phyloP scores from a whole-genome alignment of 352 stramenopile genomes.

The Blastocystis sp. region DNA sequence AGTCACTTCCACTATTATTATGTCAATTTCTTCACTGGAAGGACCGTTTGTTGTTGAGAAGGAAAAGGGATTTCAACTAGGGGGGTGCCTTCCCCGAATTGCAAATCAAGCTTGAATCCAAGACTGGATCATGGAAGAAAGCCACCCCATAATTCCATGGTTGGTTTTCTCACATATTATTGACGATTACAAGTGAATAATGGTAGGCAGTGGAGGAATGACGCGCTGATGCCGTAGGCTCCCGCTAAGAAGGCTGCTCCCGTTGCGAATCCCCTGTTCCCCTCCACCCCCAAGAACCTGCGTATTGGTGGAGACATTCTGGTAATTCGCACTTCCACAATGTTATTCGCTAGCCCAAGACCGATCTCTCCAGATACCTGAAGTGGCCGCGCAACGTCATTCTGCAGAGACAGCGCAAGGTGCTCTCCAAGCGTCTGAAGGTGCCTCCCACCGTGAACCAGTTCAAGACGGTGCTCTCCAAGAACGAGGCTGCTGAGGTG shows the following conservation, averaged over 20 bases:
- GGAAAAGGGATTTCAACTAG: constrained; percentile 26
- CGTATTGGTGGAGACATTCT: constrained; percentile 49
- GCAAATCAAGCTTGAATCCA: not conserved
- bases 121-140: not conserved
- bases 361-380: constrained; percentile 95
- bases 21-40: not conserved
- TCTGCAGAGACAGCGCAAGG: constrained; percentile 94
- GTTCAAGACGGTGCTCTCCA: constrained; percentile 94
- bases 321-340: not conserved
- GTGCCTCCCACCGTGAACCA: constrained; percentile 96
- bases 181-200: not conserved
- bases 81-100: not conserved
- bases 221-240: constrained; percentile 20
- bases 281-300: constrained; percentile 43
- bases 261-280: constrained; percentile 48
- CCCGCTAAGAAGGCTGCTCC: constrained; percentile 54
- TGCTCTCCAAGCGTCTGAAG: constrained; percentile 97
- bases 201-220: not conserved
- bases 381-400: constrained; percentile 96
- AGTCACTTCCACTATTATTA: not conserved
- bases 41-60: not conserved
- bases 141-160: constrained; percentile 14
- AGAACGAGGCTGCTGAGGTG: constrained; percentile 90
- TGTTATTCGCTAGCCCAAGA: constrained; percentile 68
- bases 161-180: not conserved